Base-by-base conservation (phyloP, 1,284 basidiomycete species). In the Apiotrichum laibachii region DNA sequence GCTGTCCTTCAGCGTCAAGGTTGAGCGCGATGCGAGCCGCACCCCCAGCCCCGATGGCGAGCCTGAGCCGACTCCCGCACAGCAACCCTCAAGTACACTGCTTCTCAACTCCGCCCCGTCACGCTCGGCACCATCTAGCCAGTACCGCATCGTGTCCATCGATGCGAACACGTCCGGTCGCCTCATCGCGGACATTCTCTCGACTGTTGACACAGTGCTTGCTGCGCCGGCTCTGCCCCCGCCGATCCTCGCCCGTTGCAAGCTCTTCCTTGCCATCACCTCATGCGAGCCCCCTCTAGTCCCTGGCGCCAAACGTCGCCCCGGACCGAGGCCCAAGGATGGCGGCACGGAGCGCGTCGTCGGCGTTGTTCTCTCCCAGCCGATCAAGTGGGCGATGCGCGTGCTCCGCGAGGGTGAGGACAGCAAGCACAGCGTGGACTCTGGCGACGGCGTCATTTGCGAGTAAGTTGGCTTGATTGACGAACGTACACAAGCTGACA, bases 371-470 rank as follows among this genome's bases (percentile, higher is more conserved):
- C 75, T 81, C 7, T 71, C 75, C 0, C 77, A 80, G 63, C 69
- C 72, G 2, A 80, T 81, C 68, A 69, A 73, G 55, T 66, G 61
- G 54, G 80, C 78, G 13, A 78, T 77, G 73, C 56, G 69, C 18
- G 73, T 80, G 21, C 60, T 77, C 21, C 31, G 56, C 5, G 52
- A 67, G n/a, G 56, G 59, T 21, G 46, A 26, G 12, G 39, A 61
- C 33, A 55, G 54, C 18, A 19, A 18, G 7, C 34, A 40, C 6
- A 69, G 69, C n/a, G 74, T 77, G 1, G 73, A 76, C 26, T 70
- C 69, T 43, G 71, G 72, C 11, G 73, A 74, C 33, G 77, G 77
- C 9, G 70, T 81, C 6, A 69, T 77, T 19, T 81, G 80, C 77
- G 77, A 77, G 79, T 81, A 48, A 70, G 79, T 76, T 34, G 8